Evolutionary conservation across 192 early-diverging fungal genomes (phyloP).

Genomic region (Coemansia sp.): DNA sequence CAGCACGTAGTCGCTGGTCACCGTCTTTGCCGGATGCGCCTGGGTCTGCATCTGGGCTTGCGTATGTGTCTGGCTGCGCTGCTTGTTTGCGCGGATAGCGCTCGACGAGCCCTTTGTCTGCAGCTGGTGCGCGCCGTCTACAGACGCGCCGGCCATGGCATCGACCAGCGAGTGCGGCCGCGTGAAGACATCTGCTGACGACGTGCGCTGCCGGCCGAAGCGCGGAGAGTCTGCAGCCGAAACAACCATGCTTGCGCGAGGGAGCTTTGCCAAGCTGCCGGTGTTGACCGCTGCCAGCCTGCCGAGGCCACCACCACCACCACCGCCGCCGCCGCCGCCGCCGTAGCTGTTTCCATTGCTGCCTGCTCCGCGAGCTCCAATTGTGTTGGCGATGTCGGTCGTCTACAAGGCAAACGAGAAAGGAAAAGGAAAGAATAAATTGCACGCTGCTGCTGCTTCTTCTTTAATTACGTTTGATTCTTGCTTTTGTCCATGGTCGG

Average conservation of each 20-base stretch:
- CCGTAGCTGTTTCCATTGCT: background rate
- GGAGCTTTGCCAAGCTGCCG: slow-evolving; percentile 12
- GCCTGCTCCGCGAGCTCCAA: background rate
- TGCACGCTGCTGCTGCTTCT: background rate
- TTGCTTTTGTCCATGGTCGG: background rate
- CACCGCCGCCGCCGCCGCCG: too few relatives aligned
- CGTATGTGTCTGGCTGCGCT: slow-evolving; percentile 6
- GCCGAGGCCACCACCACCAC: background rate
- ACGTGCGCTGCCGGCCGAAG: slow-evolving; percentile 21
- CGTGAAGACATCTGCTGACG: slow-evolving; percentile 19
- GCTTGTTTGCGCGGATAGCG: slow-evolving; percentile 11
- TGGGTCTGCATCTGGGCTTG: slow-evolving; percentile 12
- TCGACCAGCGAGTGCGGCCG: slow-evolving; percentile 23
- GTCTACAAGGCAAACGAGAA: background rate
- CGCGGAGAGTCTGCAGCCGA: slow-evolving; percentile 21
- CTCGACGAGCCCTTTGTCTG: slow-evolving; percentile 29
- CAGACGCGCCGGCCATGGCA: background rate
- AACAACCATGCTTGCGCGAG: slow-evolving; percentile 31
- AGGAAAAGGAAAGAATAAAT: background rate
- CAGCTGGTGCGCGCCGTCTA: slow-evolving; percentile 9
- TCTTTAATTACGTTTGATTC: background rate
- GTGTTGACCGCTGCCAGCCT: slow-evolving; percentile 2
- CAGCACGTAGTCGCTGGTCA: slow-evolving; percentile 25
- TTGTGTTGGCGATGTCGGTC: background rate
- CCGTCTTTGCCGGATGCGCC: slow-evolving; percentile 9